phyloP scores from a whole-genome alignment of 768 basidiomycete species.

The Lactifluus rugatus region DNA sequence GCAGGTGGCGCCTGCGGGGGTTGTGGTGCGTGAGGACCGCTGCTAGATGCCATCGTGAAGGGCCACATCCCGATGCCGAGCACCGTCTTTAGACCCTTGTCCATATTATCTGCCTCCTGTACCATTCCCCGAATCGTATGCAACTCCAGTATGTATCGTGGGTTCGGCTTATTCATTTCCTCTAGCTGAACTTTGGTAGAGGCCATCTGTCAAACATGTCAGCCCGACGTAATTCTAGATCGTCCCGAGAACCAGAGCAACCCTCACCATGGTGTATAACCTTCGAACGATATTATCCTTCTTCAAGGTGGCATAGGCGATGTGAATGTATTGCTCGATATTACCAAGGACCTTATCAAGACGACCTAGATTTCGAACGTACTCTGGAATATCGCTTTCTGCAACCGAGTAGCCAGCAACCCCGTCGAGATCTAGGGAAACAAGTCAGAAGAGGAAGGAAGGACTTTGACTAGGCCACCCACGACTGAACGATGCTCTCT shows the following conservation, averaged over 20 bases:
- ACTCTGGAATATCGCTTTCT: too few species aligned
- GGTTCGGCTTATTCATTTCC: slow-evolving; percentile 6
- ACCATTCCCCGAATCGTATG: slow-evolving; percentile 19
- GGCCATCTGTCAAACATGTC: background rate
- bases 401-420: too few species aligned
- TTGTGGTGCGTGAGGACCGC: too few species aligned
- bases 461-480: too few species aligned
- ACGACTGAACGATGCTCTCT: too few species aligned
- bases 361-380: too few species aligned
- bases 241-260: background rate
- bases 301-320: background rate
- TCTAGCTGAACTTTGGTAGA: slow-evolving; percentile 13
- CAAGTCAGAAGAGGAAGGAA: too few species aligned
- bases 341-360: background rate
- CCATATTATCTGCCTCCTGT: slow-evolving; percentile 14
- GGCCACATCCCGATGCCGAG: background rate
- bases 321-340: slow-evolving; percentile 6
- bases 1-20: too few species aligned
- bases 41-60: background rate
- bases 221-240: background rate
- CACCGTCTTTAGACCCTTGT: slow-evolving; percentile 3
- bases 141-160: slow-evolving; percentile 15
- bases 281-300: background rate
- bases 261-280: slow-evolving; percentile 9
- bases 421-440: too few species aligned